Base-by-base conservation (phyloP, 2,329 filamentous ascomycete genomes). In the Fulvia fulva region DNA sequence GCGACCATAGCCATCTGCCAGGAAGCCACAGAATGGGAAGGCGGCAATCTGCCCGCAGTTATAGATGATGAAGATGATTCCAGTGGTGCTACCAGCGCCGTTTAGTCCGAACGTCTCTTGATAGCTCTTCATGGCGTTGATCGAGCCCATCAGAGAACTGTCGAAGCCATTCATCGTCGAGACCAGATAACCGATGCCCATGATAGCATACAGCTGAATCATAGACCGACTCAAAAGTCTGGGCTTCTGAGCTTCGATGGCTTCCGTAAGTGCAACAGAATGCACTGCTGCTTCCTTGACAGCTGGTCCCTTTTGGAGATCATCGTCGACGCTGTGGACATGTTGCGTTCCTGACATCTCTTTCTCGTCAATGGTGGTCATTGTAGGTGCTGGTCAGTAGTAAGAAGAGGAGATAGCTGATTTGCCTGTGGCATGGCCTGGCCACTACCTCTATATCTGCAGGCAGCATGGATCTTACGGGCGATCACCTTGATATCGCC, bases 111-210 rank as follows among this genome's bases (percentile, higher is more conserved):
- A 83, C 3, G 77, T 80, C 0, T 70, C 59, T 55, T 81, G 80
- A 64, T 82, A 84, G 1, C 76, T 69, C 0, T 73, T 51, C 76
- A 83, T 82, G 49, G 79, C 79, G 59, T 83, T 82, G 60, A 84
- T 81, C 5, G 78, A 75, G n/a, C 75, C 75, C 74, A 76, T 76
- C 28, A 76, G 65, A 7, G 70, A 73, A 4, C 67, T 70, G 51
- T 75, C 73, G 51, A 63, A 67, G 21, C 61, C 64, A 52, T 63
- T 63, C 55, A 63, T 59, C n/a, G 62, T 65, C 4, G 62, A 64
- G n/a, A 64, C 62, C 14, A 65, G 57, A 22, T 65, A 65, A 12
- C 62, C 63, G 26, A 65, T 58, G 23, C 53, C 58, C 62, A 64
- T 64, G 51, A 68, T 66, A 41, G 54, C 30, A 53, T 68, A 68